Percentiles rank a stretch among this genome's conserved stretches.
These are phyloP conservation scores for Dothistroma pini DNA, from an alignment of 2,329 filamentous ascomycete genomes.

Conservation along the genomic window DNA sequence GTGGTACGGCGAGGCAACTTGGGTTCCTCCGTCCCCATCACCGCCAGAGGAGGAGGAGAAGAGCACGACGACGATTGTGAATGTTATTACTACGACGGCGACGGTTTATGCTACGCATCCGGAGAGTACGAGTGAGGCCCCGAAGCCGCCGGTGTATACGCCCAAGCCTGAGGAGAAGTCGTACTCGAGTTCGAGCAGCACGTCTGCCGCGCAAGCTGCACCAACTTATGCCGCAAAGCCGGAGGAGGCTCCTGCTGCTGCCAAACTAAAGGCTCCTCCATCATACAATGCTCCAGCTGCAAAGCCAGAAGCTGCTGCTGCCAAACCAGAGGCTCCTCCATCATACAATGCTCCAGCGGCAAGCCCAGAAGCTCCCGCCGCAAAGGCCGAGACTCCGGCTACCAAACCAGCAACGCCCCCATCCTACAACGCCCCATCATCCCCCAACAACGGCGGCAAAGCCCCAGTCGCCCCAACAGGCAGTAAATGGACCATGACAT, in stretches of 20 bases:
- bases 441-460: conserved; percentile 1
- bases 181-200: neutral
- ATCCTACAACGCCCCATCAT: neutral
- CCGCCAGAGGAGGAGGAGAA: conserved; percentile 3
- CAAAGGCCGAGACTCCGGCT: conserved; percentile 1
- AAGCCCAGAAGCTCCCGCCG: neutral
- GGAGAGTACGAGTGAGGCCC: conserved; percentile 19
- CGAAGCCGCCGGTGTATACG: conserved; percentile 9
- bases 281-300: conserved; percentile 7
- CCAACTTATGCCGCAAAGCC: neutral
- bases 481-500: conserved; percentile 47
- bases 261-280: conserved; percentile 1
- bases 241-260: neutral
- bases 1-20: conserved; percentile 61
- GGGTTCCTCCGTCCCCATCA: conserved; percentile 13
- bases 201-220: neutral
- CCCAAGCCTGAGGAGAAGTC: conserved; percentile 2
- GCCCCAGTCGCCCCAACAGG: conserved; percentile 36
- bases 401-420: neutral
- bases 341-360: conserved; percentile 7
- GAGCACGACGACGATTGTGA: conserved; percentile 11
- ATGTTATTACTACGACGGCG: conserved; percentile 1
- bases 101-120: conserved; percentile 23
- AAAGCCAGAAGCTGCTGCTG: neutral
- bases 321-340: conserved; percentile 1